phyloP scores from a whole-genome alignment of 495 filamentous ascomycete genomes.

The Bombardia bombarda region DNA sequence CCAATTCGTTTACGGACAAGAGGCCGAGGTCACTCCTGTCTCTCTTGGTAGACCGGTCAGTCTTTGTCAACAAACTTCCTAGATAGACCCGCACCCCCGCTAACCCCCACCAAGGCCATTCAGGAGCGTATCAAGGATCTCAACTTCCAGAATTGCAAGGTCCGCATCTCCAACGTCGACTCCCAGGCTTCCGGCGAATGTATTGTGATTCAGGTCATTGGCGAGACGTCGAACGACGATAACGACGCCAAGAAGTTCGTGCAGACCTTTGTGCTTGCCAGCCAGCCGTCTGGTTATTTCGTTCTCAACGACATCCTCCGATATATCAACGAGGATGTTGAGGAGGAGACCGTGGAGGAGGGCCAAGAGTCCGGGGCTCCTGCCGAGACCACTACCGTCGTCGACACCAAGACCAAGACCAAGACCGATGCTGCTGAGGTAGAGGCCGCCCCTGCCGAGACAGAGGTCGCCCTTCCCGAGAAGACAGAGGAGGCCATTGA shows the following conservation, averaged over 20 bases:
- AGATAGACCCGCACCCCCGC: too few relatives aligned
- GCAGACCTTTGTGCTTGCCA: constrained; percentile 96
- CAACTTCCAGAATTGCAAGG: constrained; percentile 96
- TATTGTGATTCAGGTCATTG: constrained; percentile 95
- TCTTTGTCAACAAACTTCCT: too few relatives aligned
- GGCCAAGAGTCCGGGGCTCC: constrained; percentile 29
- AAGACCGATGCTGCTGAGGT: constrained; percentile 34
- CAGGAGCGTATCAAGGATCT: constrained; percentile 87
- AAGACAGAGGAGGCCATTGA: constrained; percentile 32
- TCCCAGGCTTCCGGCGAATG: constrained; percentile 85
- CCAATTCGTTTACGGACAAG: constrained; percentile 75
- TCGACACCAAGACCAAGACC: constrained; percentile 36
- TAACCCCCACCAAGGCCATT: constrained; percentile 55
- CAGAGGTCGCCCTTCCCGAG: constrained; percentile 3
- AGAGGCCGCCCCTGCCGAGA: constrained; percentile 19
- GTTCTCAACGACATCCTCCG: constrained; percentile 97
- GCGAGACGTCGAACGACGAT: constrained; percentile 91
- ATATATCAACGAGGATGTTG: constrained; percentile 80
- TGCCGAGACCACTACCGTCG: constrained; percentile 36
- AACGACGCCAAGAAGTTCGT: constrained; percentile 88
- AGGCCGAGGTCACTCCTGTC: constrained; percentile 78
- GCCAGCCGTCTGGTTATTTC: constrained; percentile 95
- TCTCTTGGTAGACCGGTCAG: constrained; percentile 78
- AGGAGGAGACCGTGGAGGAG: constrained; percentile 43
- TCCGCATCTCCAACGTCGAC: constrained; percentile 95